These are phyloP conservation scores for Diaporthe velutina DNA, from an alignment of 2,329 filamentous ascomycete genomes.

Conservation along the genomic window DNA sequence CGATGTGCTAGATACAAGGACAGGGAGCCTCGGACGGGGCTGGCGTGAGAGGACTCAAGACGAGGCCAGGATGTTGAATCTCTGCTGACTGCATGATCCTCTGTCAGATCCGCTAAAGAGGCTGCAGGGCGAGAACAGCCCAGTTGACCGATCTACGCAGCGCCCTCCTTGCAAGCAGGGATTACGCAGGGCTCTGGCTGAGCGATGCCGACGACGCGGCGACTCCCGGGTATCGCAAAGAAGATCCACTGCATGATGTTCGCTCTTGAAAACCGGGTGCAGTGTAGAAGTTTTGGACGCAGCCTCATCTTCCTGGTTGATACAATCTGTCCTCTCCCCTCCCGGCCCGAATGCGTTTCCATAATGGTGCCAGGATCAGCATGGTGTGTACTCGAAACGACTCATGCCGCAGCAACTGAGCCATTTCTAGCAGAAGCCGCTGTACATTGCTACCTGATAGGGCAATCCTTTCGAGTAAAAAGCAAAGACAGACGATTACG, in stretches of 20 bases:
- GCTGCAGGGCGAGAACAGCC: slow-evolving; percentile 15
- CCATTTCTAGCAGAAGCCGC: not conserved
- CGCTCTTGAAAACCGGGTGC: not conserved
- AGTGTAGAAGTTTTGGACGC: not conserved
- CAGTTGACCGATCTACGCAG: not conserved
- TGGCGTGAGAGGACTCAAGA: not conserved
- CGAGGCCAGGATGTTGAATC: slow-evolving; percentile 25
- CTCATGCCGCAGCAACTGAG: slow-evolving; percentile 1
- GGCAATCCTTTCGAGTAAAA: too few relatives aligned
- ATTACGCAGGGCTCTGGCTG: not conserved
- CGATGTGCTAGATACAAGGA: not conserved
- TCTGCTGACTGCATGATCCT: slow-evolving; percentile 32
- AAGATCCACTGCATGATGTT: slow-evolving; percentile 13
- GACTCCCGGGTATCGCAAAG: slow-evolving; percentile 19
- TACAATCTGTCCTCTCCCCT: not conserved
- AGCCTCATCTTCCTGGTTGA: not conserved
- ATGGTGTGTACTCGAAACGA: not conserved
- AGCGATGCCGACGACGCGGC: slow-evolving; percentile 20
- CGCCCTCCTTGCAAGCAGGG: slow-evolving; percentile 1
- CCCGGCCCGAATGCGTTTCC: not conserved
- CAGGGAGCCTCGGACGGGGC: not conserved
- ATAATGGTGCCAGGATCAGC: not conserved
- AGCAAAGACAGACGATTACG: not conserved
- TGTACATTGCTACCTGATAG: not conserved
- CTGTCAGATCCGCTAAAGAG: slow-evolving; percentile 27